These are phyloP conservation scores for Aspergillus avenaceus DNA, from an alignment of 495 filamentous ascomycete genomes.

Conservation along the genomic window DNA sequence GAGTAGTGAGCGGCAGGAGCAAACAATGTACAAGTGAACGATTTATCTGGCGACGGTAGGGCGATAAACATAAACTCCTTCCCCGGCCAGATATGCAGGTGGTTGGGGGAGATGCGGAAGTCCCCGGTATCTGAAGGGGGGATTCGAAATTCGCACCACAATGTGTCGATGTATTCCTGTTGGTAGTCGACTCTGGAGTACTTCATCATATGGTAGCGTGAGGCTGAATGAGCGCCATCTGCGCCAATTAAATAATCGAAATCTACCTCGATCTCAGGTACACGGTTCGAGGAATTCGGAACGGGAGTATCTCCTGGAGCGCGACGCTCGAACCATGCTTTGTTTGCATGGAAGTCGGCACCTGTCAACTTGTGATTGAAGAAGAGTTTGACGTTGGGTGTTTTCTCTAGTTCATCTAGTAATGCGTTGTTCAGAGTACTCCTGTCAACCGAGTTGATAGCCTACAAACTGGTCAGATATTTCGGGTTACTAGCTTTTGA, in stretches of 20 bases:
- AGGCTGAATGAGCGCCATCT: slow-evolving; percentile 89
- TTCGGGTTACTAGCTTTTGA: slow-evolving; percentile 2
- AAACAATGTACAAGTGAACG: slow-evolving; percentile 95
- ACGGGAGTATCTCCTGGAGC: slow-evolving; percentile 29
- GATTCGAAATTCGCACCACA: slow-evolving; percentile 97
- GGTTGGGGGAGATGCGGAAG: slow-evolving; percentile 81
- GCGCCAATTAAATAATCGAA: slow-evolving; percentile 95
- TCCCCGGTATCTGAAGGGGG: slow-evolving; percentile 49
- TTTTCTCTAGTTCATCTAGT: slow-evolving; percentile 75
- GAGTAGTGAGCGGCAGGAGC: slow-evolving; percentile 54
- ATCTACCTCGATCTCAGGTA: slow-evolving; percentile 62
- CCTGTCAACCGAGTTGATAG: slow-evolving; percentile 67
- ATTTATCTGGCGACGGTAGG: slow-evolving; percentile 80
- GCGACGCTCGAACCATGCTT: slow-evolving; percentile 80
- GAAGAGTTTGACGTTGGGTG: slow-evolving; percentile 82
- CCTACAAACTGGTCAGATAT: slow-evolving; percentile 27
- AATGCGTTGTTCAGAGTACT: slow-evolving; percentile 79
- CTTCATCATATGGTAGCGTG: slow-evolving; percentile 92
- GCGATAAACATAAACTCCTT: slow-evolving; percentile 97
- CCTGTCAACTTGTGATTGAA: slow-evolving; percentile 91
- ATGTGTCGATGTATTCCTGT: slow-evolving; percentile 92
- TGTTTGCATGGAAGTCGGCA: slow-evolving; percentile 71
- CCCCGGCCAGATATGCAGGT: slow-evolving; percentile 97
- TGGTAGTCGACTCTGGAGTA: slow-evolving; percentile 81
- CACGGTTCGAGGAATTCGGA: slow-evolving; percentile 29